Percentiles rank a stretch among this genome's conserved stretches.
Evolutionary conservation across 1,284 basidiomycete species (phyloP).

Genomic region (Pyrrhoderma noxium): DNA sequence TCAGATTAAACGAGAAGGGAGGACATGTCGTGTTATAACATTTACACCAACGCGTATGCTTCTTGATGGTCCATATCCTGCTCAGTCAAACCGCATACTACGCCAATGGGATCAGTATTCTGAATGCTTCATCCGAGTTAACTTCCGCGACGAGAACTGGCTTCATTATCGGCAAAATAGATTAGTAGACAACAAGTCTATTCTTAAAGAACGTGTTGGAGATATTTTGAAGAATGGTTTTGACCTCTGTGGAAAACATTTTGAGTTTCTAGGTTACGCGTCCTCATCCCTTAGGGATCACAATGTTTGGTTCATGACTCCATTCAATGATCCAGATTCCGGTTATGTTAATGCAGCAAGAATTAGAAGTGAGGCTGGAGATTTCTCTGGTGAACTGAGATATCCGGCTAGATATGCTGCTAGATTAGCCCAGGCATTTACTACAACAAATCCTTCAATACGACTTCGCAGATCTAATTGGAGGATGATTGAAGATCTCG

Average conservation of each 20-base stretch:
- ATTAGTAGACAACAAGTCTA: slow-evolving; percentile 49
- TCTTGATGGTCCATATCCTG: slow-evolving; percentile 64
- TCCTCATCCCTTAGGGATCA: slow-evolving; percentile 63
- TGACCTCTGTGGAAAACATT: slow-evolving; percentile 54
- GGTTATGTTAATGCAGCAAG: slow-evolving; percentile 41
- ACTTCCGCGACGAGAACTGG: slow-evolving; percentile 72
- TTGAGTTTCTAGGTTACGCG: slow-evolving; percentile 72
- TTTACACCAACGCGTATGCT: slow-evolving; percentile 66
- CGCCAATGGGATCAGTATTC: slow-evolving; percentile 49
- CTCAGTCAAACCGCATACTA: slow-evolving; percentile 60
- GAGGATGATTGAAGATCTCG: slow-evolving; percentile 51
- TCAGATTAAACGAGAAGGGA: slow-evolving; percentile 26
- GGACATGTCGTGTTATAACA: slow-evolving; percentile 51
- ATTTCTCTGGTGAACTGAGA: slow-evolving; percentile 51
- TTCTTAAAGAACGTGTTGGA: slow-evolving; percentile 58
- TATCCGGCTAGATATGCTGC: slow-evolving; percentile 75
- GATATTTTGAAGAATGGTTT: slow-evolving; percentile 58
- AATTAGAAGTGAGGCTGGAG: slow-evolving; percentile 56
- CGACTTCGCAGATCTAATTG: slow-evolving; percentile 48
- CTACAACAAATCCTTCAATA: slow-evolving; percentile 68
- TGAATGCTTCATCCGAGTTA: slow-evolving; percentile 65
- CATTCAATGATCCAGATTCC: slow-evolving; percentile 36
- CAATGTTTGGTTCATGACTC: slow-evolving; percentile 66
- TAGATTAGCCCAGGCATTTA: slow-evolving; percentile 75
- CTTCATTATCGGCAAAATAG: slow-evolving; percentile 61